phyloP scores from a whole-genome alignment of 305 asterid species.

The Nicotiana rustica region DNA sequence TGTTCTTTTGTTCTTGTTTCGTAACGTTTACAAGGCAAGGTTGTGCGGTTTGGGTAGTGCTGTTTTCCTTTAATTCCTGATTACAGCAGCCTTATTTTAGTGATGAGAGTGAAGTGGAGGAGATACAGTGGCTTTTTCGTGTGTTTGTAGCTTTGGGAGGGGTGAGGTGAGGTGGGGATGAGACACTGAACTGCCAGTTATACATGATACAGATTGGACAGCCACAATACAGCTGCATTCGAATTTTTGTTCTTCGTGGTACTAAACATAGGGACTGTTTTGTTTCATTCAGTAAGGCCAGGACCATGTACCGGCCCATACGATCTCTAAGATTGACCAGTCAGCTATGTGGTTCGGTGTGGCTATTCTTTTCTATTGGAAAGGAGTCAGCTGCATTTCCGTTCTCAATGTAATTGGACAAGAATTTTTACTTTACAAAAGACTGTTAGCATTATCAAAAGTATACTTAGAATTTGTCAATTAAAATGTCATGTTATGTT shows the following conservation, averaged over 20 bases:
- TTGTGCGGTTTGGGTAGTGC: not conserved
- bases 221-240: constrained; percentile 6
- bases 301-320: too few species aligned
- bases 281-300: not conserved
- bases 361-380: too few species aligned
- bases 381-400: too few species aligned
- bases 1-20: too few species aligned
- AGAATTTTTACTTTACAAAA: too few species aligned
- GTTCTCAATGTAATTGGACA: too few species aligned
- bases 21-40: too few species aligned
- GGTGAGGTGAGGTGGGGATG: not conserved
- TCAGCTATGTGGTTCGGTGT: too few species aligned
- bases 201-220: not conserved
- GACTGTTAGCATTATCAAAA: too few species aligned
- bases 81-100: not conserved
- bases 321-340: too few species aligned
- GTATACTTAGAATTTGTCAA: too few species aligned
- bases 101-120: not conserved
- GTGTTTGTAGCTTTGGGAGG: not conserved
- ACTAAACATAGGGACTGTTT: not conserved
- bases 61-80: not conserved
- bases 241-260: constrained; percentile 6
- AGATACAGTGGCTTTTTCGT: not conserved
- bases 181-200: not conserved
- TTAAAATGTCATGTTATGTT: too few species aligned